Conservation (phyloP, 345 rosid species). For the Dipteronia sinensis region DNA sequence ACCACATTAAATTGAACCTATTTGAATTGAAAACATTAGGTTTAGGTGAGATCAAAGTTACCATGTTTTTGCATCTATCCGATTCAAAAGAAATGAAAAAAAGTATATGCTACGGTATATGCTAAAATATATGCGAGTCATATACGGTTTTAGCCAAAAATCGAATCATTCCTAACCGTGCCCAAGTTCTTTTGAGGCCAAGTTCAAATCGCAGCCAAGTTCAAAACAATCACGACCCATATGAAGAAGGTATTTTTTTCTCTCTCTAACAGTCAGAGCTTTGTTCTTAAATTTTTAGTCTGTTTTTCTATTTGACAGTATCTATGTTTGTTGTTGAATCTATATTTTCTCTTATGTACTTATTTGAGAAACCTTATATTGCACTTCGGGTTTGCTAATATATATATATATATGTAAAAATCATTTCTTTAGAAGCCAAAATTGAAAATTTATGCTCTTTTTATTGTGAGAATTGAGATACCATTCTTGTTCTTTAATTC, state of each 20-base stretch:
- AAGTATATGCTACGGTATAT: too few species aligned
- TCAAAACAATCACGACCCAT: neutral
- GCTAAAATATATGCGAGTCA: too few species aligned
- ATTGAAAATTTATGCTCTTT: neutral
- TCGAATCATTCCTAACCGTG: too few species aligned
- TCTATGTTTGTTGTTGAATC: conserved; percentile 6
- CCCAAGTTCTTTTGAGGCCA: too few species aligned
- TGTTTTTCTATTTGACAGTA: neutral
- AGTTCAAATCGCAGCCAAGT: neutral
- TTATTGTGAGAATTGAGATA: neutral
- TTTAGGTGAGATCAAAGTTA: too few species aligned
- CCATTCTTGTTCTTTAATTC: too few species aligned
- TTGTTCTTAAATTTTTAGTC: neutral
- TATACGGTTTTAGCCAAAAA: too few species aligned
- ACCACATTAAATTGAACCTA: too few species aligned
- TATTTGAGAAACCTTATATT: neutral
- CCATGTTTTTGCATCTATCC: too few species aligned
- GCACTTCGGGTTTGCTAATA: neutral
- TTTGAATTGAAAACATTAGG: too few species aligned
- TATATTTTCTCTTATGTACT: neutral
- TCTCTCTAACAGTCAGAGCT: neutral
- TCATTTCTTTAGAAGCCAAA: neutral
- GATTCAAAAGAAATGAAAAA: too few species aligned
- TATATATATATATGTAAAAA: neutral
- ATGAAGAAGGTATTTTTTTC: conserved; percentile 7